These are phyloP conservation scores for Talaromyces islandicus DNA, from an alignment of 2,329 filamentous ascomycete species.

Conservation along the genomic window DNA sequence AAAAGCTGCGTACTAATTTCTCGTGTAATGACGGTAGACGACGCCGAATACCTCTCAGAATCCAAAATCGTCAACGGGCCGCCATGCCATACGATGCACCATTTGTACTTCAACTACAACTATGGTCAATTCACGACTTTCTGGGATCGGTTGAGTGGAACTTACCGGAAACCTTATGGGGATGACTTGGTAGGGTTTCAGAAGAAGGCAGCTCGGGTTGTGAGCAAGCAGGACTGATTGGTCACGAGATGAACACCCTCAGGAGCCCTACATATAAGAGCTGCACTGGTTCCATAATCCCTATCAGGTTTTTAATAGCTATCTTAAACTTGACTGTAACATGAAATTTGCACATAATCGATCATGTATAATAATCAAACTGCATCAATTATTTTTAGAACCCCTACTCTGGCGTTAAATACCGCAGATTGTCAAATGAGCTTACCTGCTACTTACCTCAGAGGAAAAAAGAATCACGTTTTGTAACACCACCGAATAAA, in stretches of 20 bases:
- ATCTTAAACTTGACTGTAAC: background rate
- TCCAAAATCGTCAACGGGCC: conserved; percentile 79
- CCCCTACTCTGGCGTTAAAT: background rate
- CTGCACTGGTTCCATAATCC: too few relatives aligned
- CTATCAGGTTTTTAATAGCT: background rate
- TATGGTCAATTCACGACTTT: conserved; percentile 82
- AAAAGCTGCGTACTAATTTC: background rate
- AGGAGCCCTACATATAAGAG: too few relatives aligned
- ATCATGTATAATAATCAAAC: background rate
- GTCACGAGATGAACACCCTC: background rate
- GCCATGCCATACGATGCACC: conserved; percentile 88
- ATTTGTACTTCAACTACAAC: conserved; percentile 74
- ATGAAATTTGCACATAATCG: background rate
- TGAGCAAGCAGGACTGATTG: background rate
- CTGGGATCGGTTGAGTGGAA: conserved; percentile 73
- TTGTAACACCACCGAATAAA: conserved; percentile 20
- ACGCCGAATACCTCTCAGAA: conserved; percentile 78
- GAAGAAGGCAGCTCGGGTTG: background rate
- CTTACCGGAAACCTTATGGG: conserved; percentile 50
- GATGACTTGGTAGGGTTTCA: conserved; percentile 1
- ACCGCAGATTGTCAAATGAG: background rate
- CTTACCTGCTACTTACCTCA: background rate
- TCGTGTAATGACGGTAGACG: conserved; percentile 39
- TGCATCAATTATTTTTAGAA: background rate
- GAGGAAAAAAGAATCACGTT: background rate